phyloP scores from a whole-genome alignment of 2,329 filamentous ascomycete species.

The Aspergillus sp. region DNA sequence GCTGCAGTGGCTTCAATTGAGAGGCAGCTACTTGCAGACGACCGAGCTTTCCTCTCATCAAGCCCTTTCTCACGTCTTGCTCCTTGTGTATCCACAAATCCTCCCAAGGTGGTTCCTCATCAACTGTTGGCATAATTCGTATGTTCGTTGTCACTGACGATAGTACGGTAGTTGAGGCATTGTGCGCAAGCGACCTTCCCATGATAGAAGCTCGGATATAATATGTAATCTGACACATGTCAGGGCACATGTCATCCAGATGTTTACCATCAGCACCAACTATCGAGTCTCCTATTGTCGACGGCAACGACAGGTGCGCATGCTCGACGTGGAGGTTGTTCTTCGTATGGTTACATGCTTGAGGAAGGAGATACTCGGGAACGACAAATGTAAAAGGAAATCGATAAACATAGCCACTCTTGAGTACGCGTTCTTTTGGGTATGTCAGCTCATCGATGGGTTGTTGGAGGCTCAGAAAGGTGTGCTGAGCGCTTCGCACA shows the following conservation, averaged over 20 bases:
- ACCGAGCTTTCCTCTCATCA: slow-evolving; percentile 55
- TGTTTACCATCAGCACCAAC: slow-evolving; percentile 30
- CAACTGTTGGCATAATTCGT: slow-evolving; percentile 55
- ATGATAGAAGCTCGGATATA: slow-evolving; percentile 47
- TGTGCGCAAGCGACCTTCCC: slow-evolving; percentile 27
- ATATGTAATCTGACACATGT: slow-evolving; percentile 59
- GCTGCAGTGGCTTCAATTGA: slow-evolving; percentile 53
- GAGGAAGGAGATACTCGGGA: slow-evolving; percentile 56
- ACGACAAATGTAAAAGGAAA: slow-evolving; percentile 63
- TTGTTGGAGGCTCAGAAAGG: slow-evolving; percentile 59
- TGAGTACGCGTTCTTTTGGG: slow-evolving; percentile 51
- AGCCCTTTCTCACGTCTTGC: slow-evolving; percentile 57
- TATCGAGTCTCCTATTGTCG: slow-evolving; percentile 56
- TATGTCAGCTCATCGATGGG: slow-evolving; percentile 52
- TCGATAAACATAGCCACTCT: slow-evolving; percentile 51
- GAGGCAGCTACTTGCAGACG: slow-evolving; percentile 52
- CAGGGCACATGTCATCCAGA: slow-evolving; percentile 58
- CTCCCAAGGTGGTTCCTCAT: slow-evolving; percentile 55
- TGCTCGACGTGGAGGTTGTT: slow-evolving; percentile 49
- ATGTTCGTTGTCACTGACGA: slow-evolving; percentile 49
- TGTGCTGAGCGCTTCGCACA: slow-evolving; percentile 52
- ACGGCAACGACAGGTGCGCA: slow-evolving; percentile 56
- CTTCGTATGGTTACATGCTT: slow-evolving; percentile 52
- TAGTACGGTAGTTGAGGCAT: slow-evolving; percentile 29
- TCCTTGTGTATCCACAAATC: slow-evolving; percentile 51